These are phyloP conservation scores for Vaccinium vitisidaea DNA, from an alignment of 148 eudicot species.

Conservation along the genomic window DNA sequence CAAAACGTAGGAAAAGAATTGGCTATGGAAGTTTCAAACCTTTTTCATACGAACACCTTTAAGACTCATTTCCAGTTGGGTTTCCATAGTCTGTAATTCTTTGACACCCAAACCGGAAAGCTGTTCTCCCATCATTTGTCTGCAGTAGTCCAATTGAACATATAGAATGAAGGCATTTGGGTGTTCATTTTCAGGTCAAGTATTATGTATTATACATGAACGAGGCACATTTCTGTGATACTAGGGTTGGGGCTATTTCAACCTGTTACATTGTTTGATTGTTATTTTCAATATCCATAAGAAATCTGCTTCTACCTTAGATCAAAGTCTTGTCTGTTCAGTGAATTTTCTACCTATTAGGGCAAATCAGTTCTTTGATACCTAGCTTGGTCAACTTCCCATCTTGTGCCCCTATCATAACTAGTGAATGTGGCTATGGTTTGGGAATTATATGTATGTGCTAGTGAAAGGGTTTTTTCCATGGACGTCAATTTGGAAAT, in stretches of 20 bases:
- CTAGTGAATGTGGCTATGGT: background rate
- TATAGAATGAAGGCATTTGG: background rate
- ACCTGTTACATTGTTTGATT: background rate
- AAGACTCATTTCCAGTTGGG: constrained; percentile 64
- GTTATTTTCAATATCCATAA: background rate
- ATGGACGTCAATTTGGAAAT: background rate
- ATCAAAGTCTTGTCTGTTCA: constrained; percentile 3
- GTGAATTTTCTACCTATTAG: background rate
- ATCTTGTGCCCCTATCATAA: background rate
- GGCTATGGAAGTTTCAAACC: constrained; percentile 29
- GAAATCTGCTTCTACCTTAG: background rate
- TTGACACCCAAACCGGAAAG: constrained; percentile 53
- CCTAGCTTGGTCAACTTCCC: background rate
- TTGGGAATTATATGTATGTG: background rate
- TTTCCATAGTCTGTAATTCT: constrained; percentile 61
- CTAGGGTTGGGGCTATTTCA: background rate
- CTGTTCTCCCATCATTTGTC: constrained; percentile 76
- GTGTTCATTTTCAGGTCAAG: background rate
- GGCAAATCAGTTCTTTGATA: background rate
- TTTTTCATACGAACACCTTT: constrained; percentile 61
- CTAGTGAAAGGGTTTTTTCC: background rate
- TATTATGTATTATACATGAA: background rate
- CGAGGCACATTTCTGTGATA: background rate
- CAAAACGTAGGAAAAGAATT: background rate
- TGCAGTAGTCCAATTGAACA: constrained; percentile 19